phyloP scores from a whole-genome alignment of 1,284 basidiomycete genomes.

The Ceratobasidium sp. region DNA sequence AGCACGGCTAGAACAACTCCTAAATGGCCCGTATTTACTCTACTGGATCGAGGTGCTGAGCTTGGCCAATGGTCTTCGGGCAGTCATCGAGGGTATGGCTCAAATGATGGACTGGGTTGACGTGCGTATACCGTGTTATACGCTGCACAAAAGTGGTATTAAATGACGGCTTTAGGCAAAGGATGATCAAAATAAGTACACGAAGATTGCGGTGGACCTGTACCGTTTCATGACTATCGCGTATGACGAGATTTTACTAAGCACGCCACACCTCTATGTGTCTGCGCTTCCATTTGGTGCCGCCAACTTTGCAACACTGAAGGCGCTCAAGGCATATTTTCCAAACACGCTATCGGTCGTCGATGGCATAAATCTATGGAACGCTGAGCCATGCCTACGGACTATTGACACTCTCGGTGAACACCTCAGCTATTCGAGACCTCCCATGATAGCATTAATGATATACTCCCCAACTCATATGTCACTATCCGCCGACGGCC shows the following conservation, averaged over 20 bases:
- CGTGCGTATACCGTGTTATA: not conserved
- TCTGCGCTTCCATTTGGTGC: conserved; percentile 10
- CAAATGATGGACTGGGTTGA: not conserved
- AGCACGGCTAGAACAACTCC: not conserved
- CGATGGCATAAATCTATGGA: not conserved
- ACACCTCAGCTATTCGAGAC: not conserved
- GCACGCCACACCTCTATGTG: conserved; percentile 17
- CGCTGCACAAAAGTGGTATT: too few species aligned
- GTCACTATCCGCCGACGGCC: conserved; percentile 40
- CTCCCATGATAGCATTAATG: too few species aligned
- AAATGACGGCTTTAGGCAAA: not conserved
- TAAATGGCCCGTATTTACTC: not conserved
- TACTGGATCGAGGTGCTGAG: conserved; percentile 38
- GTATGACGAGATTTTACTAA: not conserved
- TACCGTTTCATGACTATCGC: not conserved
- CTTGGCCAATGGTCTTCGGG: not conserved
- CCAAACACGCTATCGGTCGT: not conserved
- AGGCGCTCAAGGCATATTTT: not conserved
- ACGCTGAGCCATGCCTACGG: not conserved
- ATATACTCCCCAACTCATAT: not conserved
- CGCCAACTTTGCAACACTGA: not conserved
- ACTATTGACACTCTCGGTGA: not conserved
- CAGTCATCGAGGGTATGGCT: not conserved
- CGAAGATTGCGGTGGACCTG: not conserved
- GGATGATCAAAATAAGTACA: not conserved